Conservation (phyloP, 2,329 filamentous ascomycete genomes). For the Clonostachys solani region DNA sequence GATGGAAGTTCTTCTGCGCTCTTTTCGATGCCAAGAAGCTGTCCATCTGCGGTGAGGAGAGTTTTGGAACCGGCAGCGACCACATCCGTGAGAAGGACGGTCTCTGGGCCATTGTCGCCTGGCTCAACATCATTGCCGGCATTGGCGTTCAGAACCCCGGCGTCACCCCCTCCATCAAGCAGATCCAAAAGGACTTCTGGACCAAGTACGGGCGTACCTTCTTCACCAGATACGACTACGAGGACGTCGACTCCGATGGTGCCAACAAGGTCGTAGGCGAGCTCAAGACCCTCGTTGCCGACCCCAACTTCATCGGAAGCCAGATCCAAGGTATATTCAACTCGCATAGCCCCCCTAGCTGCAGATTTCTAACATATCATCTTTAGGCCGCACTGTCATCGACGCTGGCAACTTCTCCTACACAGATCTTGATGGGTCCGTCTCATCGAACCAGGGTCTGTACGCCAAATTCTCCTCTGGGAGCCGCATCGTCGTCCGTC, state of each 20-base stretch:
- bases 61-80: slow-evolving; percentile 96
- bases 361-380: background rate
- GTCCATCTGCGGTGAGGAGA: slow-evolving; percentile 98
- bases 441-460: slow-evolving; percentile 92
- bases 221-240: slow-evolving; percentile 99
- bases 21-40: slow-evolving; percentile 93
- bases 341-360: too few relatives aligned
- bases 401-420: slow-evolving; percentile 97
- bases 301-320: slow-evolving; percentile 74
- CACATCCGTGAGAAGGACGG: slow-evolving; percentile 99
- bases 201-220: slow-evolving; percentile 92
- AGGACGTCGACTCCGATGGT: slow-evolving; percentile 86
- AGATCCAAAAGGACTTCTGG: slow-evolving; percentile 98
- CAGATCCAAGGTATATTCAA: slow-evolving; percentile 60
- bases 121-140: slow-evolving; percentile 97
- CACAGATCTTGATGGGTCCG: slow-evolving; percentile 95
- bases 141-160: slow-evolving; percentile 77
- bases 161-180: slow-evolving; percentile 85
- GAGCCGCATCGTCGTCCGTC: slow-evolving; percentile 88
- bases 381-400: slow-evolving; percentile 67
- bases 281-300: slow-evolving; percentile 73
- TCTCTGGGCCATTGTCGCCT: slow-evolving; percentile 94
- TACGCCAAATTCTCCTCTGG: slow-evolving; percentile 93
- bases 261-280: slow-evolving; percentile 86
- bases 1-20: slow-evolving; percentile 99